A percentile compares a stretch with the other conserved stretches of the same genome.
Evolutionary conservation across 2,329 filamentous ascomycete genomes (phyloP).

Genomic region (Hypoxylon sp.): DNA sequence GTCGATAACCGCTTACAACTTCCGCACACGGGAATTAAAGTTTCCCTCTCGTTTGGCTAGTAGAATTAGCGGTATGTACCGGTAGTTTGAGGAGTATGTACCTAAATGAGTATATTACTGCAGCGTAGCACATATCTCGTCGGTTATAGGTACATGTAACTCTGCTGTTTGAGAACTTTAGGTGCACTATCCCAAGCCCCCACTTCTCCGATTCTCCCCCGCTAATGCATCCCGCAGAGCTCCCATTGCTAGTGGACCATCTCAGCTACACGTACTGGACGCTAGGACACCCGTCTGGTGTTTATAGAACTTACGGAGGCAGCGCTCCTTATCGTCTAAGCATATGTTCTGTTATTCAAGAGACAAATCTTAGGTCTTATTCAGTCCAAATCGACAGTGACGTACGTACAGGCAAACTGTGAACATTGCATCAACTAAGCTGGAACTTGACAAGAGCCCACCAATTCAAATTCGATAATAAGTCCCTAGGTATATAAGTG

Average conservation of each 20-base stretch:
- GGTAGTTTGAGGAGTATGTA: neutral
- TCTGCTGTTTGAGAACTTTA: neutral
- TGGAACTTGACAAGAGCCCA: neutral
- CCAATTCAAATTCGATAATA: neutral
- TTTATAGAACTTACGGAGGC: neutral
- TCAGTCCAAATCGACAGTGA: neutral
- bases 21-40: constrained; percentile 44
- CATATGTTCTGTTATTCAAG: neutral
- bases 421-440: neutral
- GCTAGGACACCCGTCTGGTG: neutral
- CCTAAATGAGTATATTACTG: neutral
- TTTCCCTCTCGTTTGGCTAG: constrained; percentile 4
- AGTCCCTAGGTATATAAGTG: neutral
- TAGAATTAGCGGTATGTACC: neutral
- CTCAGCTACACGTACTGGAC: constrained; percentile 6
- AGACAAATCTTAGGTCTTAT: neutral
- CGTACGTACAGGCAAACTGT: neutral
- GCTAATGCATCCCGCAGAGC: constrained; percentile 36
- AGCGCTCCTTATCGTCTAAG: neutral
- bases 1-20: constrained; percentile 50
- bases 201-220: constrained; percentile 38
- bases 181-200: constrained; percentile 6
- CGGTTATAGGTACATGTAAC: neutral
- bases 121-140: constrained; percentile 1
- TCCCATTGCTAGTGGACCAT: constrained; percentile 4